These are phyloP conservation scores for Trichoderma reesei DNA, from an alignment of 495 filamentous ascomycete species.

Conservation along the genomic window DNA sequence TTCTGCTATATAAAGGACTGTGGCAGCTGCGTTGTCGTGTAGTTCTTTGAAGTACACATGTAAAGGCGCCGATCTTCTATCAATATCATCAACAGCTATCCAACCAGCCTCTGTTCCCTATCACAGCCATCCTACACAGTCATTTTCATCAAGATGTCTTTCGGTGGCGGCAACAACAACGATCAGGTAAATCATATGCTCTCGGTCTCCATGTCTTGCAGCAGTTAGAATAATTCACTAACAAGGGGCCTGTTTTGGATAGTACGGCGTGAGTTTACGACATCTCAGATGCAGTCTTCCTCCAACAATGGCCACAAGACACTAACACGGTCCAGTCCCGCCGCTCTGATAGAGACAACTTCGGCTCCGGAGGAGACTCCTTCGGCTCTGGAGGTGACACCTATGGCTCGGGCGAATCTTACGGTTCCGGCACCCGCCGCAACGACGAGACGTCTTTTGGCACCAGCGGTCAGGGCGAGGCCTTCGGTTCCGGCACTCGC, in stretches of 20 bases:
- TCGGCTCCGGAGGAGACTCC: background rate
- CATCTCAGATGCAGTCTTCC: background rate
- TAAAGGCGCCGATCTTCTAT: background rate
- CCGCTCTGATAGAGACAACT: background rate
- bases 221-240: no score
- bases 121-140: no score
- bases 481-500: conserved; percentile 13
- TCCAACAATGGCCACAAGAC: background rate
- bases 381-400: background rate
- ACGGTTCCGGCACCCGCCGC: conserved; percentile 8
- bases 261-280: background rate
- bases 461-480: conserved; percentile 12
- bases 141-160: background rate
- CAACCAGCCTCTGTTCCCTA: background rate
- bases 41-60: background rate
- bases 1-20: background rate
- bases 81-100: background rate
- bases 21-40: background rate
- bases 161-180: background rate
- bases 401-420: background rate
- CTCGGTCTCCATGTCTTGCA: background rate
- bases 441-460: conserved; percentile 16
- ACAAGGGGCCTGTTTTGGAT: background rate
- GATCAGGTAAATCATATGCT: background rate
- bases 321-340: background rate